Evolutionary conservation across 169 alveolate genomes (phyloP).

Genomic region (Plasmodium ovale): DNA sequence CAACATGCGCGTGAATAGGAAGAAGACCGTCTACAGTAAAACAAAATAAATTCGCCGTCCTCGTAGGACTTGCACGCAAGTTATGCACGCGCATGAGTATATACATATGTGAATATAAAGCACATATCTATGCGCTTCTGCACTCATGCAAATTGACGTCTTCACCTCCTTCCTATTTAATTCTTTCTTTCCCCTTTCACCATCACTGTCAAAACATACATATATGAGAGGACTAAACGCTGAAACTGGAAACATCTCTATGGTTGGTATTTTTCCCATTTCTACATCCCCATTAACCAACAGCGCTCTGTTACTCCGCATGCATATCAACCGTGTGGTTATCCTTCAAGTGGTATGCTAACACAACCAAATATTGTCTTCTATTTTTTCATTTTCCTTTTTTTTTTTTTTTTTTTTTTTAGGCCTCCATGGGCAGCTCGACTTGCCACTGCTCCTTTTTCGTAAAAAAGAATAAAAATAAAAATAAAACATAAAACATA

Average conservation of each 20-base stretch:
- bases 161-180: neutral
- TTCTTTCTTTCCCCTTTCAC: neutral
- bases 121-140: no score
- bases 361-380: neutral
- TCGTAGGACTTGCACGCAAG: neutral
- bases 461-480: no score
- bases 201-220: conserved; percentile 15
- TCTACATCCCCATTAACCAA: no score
- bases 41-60: neutral
- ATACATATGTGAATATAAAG: neutral
- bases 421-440: neutral
- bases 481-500: no score
- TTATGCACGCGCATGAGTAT: neutral
- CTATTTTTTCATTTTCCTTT: neutral
- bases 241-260: neutral
- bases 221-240: conserved; percentile 49
- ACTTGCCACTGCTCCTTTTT: no score
- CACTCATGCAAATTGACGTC: neutral
- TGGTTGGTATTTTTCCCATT: no score
- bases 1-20: neutral
- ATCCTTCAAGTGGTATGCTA: no score
- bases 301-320: no score
- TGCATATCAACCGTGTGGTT: no score
- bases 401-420: neutral
- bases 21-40: conserved; percentile 9